Evolutionary conservation across 2,329 filamentous ascomycete species (phyloP).

Genomic region (Zymoseptoria brevis): DNA sequence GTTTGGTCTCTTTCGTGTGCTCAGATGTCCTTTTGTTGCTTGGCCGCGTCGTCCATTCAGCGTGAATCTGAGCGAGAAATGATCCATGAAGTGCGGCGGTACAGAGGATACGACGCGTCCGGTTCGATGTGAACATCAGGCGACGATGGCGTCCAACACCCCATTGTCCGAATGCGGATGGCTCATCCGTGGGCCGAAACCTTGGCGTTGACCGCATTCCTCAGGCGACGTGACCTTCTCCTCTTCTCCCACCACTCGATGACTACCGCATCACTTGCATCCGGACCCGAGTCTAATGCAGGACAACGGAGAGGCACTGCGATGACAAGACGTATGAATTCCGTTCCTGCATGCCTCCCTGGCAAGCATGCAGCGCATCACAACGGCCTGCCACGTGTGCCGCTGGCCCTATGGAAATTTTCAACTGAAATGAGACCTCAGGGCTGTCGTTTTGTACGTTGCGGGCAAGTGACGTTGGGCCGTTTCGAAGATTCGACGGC

Average conservation of each 20-base stretch:
- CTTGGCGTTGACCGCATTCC: background rate
- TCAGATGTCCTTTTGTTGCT: background rate
- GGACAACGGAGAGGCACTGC: background rate
- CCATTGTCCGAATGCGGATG: background rate
- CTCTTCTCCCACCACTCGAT: background rate
- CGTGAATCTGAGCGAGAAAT: no score
- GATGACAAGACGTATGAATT: background rate
- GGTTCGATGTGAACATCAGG: background rate
- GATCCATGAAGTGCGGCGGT: background rate
- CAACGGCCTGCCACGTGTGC: background rate
- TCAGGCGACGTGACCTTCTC: background rate
- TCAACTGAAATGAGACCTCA: background rate
- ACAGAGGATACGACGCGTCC: no score
- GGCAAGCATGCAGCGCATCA: background rate
- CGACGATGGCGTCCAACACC: background rate
- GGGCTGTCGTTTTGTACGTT: background rate
- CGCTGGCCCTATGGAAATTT: background rate
- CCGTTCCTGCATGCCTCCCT: background rate
- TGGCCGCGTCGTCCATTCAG: background rate
- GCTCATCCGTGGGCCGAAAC: background rate
- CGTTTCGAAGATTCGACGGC: background rate
- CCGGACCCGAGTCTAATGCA: background rate
- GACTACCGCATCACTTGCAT: background rate
- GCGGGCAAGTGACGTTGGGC: background rate
- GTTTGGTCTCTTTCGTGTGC: background rate